Percentiles rank a stretch among this genome's conserved stretches.
Conservation (phyloP, 805 yeast species). For the Metschnikowia sp. region DNA sequence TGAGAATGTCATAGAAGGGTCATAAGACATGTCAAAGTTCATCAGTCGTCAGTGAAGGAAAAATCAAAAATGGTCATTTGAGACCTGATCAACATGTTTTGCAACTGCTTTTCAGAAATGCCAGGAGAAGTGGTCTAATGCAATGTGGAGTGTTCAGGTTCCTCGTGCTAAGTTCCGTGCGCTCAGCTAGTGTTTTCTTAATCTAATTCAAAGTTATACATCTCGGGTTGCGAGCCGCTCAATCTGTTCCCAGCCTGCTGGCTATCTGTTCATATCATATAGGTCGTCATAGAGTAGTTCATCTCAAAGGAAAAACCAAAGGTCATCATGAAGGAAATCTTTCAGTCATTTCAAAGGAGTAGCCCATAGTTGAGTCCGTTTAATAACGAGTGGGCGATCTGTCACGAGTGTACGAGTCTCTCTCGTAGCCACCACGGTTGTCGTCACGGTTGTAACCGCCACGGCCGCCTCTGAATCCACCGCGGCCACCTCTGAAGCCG, state of each 20-base stretch:
- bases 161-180: slow-evolving; percentile 2
- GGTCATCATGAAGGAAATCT: neutral
- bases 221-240: neutral
- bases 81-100: too few species aligned
- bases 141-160: slow-evolving; percentile 1
- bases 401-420: slow-evolving; percentile 44
- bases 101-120: too few species aligned
- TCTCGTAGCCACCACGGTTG: slow-evolving; percentile 39
- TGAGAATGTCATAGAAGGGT: too few species aligned
- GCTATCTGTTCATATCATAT: too few species aligned
- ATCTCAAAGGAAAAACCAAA: too few species aligned
- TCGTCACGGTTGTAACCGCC: slow-evolving; percentile 50
- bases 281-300: too few species aligned
- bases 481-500: slow-evolving; percentile 40
- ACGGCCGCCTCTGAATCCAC: slow-evolving; percentile 37
- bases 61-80: too few species aligned
- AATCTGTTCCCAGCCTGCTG: too few species aligned
- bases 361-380: slow-evolving; percentile 7
- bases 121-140: neutral
- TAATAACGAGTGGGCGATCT: slow-evolving; percentile 77
- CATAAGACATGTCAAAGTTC: too few species aligned
- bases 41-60: too few species aligned
- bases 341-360: too few species aligned
- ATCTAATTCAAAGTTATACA: slow-evolving; percentile 11
- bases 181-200: slow-evolving; percentile 9